Evolutionary conservation across 2,329 filamentous ascomycete genomes (phyloP).

Genomic region (Cercospora beticola): DNA sequence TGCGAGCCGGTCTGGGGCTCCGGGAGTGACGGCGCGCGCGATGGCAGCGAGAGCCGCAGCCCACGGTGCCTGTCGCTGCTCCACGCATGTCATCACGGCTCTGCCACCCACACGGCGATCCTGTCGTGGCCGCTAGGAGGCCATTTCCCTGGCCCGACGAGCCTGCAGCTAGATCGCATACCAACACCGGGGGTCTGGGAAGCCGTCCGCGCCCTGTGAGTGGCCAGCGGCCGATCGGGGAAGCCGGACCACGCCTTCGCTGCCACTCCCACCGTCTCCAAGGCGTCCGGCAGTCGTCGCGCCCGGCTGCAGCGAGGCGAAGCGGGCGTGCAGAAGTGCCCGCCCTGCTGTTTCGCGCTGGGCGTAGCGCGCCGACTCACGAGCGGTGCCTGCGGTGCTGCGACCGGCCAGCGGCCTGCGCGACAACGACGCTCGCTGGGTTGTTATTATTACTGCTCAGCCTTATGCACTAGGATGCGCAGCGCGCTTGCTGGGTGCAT

Average conservation of each 20-base stretch:
- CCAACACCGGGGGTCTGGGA: slow-evolving; percentile 12
- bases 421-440: background rate
- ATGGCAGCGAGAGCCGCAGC: slow-evolving; percentile 2
- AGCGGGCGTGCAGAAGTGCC: slow-evolving; percentile 18
- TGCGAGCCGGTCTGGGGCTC: slow-evolving; percentile 18
- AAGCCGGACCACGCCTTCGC: slow-evolving; percentile 14
- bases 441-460: slow-evolving; percentile 1
- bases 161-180: slow-evolving; percentile 16
- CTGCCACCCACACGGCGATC: background rate
- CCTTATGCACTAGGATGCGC: slow-evolving; percentile 13
- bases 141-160: slow-evolving; percentile 13
- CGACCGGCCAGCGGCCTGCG: background rate
- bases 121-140: slow-evolving; percentile 11
- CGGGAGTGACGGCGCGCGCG: slow-evolving; percentile 21
- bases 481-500: slow-evolving; percentile 14
- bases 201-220: slow-evolving; percentile 8
- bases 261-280: background rate
- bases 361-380: background rate
- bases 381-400: slow-evolving; percentile 12
- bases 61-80: background rate
- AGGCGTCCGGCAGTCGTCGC: slow-evolving; percentile 18
- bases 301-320: slow-evolving; percentile 19
- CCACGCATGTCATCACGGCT: slow-evolving; percentile 18
- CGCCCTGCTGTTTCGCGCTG: background rate
- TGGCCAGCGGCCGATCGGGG: slow-evolving; percentile 12